Evolutionary conservation across 768 basidiomycete genomes (phyloP).

Genomic region (Boletus pseudopeckii): DNA sequence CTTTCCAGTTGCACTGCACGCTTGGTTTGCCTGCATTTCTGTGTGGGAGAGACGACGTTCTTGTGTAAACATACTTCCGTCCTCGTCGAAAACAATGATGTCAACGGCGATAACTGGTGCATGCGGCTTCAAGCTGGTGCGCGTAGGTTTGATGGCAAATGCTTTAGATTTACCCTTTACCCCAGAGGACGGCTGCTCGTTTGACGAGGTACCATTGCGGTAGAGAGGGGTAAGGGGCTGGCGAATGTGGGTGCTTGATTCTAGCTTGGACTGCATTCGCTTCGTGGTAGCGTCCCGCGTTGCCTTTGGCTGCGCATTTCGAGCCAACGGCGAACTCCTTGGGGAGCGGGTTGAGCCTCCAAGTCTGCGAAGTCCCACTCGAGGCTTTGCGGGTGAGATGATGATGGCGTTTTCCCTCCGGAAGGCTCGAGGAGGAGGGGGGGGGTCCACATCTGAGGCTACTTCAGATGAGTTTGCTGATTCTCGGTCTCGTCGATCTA

Average conservation of each 20-base stretch:
- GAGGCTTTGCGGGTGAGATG: conserved; percentile 22
- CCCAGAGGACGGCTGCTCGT: conserved; percentile 23
- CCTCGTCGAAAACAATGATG: conserved; percentile 62
- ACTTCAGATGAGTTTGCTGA: conserved; percentile 30
- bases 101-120: conserved; percentile 59
- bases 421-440: conserved; percentile 3
- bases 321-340: conserved; percentile 19
- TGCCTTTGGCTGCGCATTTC: conserved; percentile 24
- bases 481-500: conserved; percentile 30
- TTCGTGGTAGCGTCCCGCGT: conserved; percentile 10
- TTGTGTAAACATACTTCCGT: conserved; percentile 53
- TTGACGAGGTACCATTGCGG: conserved; percentile 40
- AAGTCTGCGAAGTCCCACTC: conserved; percentile 8
- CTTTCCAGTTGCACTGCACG: conserved; percentile 3
- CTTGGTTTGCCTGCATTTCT: conserved; percentile 37
- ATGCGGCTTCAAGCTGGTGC: conserved; percentile 36
- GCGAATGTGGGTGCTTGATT: conserved; percentile 26
- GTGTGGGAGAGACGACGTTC: conserved; percentile 58
- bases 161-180: conserved; percentile 23
- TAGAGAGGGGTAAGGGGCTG: conserved; percentile 40
- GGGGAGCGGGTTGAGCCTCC: conserved; percentile 18
- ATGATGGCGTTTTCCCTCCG: conserved; percentile 24
- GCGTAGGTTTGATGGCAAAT: conserved; percentile 10
- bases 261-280: conserved; percentile 10
- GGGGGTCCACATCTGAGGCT: conserved; percentile 37